Conservation (phyloP, 371 early-diverging fungal species). For the Mucor saturninus region DNA sequence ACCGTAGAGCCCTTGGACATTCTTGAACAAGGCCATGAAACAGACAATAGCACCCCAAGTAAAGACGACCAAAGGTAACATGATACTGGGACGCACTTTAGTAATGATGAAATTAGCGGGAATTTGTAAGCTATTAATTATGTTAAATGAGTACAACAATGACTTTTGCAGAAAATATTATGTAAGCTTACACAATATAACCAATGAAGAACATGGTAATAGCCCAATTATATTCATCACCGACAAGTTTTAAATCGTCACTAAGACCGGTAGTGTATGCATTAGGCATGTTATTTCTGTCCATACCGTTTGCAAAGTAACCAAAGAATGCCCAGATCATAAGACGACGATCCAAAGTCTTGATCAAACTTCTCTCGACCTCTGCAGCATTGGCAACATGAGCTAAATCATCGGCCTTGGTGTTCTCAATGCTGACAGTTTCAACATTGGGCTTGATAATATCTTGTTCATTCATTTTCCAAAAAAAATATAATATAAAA, state of each 20-base stretch:
- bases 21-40: constrained; percentile 57
- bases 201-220: constrained; percentile 76
- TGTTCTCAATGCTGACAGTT: constrained; percentile 10
- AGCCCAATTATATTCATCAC: constrained; percentile 62
- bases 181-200: constrained; percentile 64
- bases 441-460: background rate
- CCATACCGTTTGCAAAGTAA: constrained; percentile 76
- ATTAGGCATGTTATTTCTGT: constrained; percentile 77
- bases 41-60: constrained; percentile 69
- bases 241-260: constrained; percentile 50
- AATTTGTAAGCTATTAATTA: constrained; percentile 39
- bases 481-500: constrained; percentile 1
- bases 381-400: constrained; percentile 19
- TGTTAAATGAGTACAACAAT: background rate
- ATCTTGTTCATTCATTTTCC: constrained; percentile 9
- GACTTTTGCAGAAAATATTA: background rate
- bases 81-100: constrained; percentile 54
- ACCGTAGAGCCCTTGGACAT: constrained; percentile 53
- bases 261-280: constrained; percentile 59
- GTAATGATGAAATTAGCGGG: constrained; percentile 58
- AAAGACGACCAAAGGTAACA: constrained; percentile 64
- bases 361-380: constrained; percentile 53
- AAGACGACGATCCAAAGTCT: constrained; percentile 70
- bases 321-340: constrained; percentile 72
- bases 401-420: constrained; percentile 9